Evolutionary conservation across 129 eudicot species (phyloP).

Genomic region (carrot (Daucus carota)): DH1_v3.0 NC_030383.2:334001-334500

Average conservation of each 20-base stretch:
- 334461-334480: too few relatives aligned
- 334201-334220: background rate
- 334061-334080: background rate
- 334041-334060: background rate
- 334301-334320: too few relatives aligned
- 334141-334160: background rate
- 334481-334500: too few relatives aligned
- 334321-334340: background rate
- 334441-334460: too few relatives aligned
- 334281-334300: background rate
- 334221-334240: background rate
- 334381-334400: too few relatives aligned
- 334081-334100: background rate
- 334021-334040: background rate
- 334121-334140: background rate
- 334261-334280: background rate
- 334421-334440: background rate
- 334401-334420: background rate
- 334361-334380: background rate
- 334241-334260: background rate
- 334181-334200: too few relatives aligned
- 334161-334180: background rate
- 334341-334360: too few relatives aligned
- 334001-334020: background rate
- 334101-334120: background rate